These are phyloP conservation scores for Tremellales sp. DNA, from an alignment of 1,284 basidiomycete genomes.

Conservation along the genomic window DNA sequence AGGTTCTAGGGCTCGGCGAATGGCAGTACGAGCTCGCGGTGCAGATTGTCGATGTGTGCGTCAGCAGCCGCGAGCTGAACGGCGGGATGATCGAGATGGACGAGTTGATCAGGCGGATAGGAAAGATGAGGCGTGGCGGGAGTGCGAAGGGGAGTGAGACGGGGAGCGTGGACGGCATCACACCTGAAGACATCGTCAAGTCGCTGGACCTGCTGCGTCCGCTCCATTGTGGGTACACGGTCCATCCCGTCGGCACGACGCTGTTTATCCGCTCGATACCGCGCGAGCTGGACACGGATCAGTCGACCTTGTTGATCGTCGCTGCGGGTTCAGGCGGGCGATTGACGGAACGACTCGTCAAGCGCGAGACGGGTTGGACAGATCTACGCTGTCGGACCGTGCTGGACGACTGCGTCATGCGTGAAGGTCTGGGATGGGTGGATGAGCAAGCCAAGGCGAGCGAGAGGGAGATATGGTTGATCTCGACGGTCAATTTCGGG, in stretches of 20 bases:
- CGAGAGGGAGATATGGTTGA: conserved; percentile 33
- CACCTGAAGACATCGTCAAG: conserved; percentile 76
- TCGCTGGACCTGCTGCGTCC: conserved; percentile 85
- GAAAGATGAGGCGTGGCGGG: conserved; percentile 59
- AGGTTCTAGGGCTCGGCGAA: conserved; percentile 77
- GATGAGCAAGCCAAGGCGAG: conserved; percentile 70
- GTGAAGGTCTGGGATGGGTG: conserved; percentile 91
- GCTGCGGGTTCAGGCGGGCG: conserved; percentile 66
- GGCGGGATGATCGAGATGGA: conserved; percentile 87
- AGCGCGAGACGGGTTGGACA: conserved; percentile 67
- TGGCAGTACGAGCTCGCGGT: conserved; percentile 96
- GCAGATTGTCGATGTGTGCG: conserved; percentile 94
- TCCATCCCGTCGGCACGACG: conserved; percentile 50
- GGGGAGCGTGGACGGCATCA: conserved; percentile 54
- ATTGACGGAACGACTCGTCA: conserved; percentile 60
- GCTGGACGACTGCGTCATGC: conserved; percentile 80
- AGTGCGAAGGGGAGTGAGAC: conserved; percentile 8
- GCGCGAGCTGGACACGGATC: conserved; percentile 74
- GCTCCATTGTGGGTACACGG: conserved; percentile 82
- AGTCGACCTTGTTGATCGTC: conserved; percentile 67
- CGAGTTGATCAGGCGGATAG: conserved; percentile 76
- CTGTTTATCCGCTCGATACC: conserved; percentile 42
- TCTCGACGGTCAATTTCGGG: conserved; percentile 36
- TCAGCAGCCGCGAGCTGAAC: conserved; percentile 79
- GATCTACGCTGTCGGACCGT: conserved; percentile 68